Conservation (phyloP, 805 yeast species). For the Candida sithepensis region DNA sequence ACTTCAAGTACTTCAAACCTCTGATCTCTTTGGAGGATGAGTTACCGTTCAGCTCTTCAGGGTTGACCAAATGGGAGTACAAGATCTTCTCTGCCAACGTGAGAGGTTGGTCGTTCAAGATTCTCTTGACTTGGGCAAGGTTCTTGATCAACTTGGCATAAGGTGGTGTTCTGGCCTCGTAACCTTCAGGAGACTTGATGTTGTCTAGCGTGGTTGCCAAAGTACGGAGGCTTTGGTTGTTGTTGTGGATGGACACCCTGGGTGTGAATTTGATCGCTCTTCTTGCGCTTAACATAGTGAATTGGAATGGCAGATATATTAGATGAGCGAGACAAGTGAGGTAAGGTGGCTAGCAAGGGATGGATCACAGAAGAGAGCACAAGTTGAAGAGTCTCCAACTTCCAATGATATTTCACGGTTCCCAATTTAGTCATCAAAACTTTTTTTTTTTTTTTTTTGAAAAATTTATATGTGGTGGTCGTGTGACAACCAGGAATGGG, state of each 20-base stretch:
- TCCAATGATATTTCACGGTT: constrained; percentile 3
- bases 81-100: constrained; percentile 94
- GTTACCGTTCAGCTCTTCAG: constrained; percentile 71
- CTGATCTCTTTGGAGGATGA: constrained; percentile 44
- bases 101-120: constrained; percentile 51
- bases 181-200: constrained; percentile 52
- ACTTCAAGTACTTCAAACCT: constrained; percentile 87
- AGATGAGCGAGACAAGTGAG: not conserved
- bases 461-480: not conserved
- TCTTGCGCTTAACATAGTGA: constrained; percentile 10
- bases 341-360: not conserved
- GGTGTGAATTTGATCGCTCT: constrained; percentile 4
- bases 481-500: not conserved
- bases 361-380: too few species aligned
- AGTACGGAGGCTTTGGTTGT: constrained; percentile 15
- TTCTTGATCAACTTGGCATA: constrained; percentile 70
- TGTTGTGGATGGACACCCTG: constrained; percentile 5
- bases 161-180: constrained; percentile 78
- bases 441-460: not conserved
- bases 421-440: constrained; percentile 4
- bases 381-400: too few species aligned
- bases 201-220: constrained; percentile 26
- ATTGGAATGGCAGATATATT: not conserved
- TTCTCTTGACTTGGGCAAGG: constrained; percentile 39
- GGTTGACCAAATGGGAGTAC: constrained; percentile 92